These are phyloP conservation scores for Dendrobium chrysotoxum DNA, from an alignment of 106 monocot genomes.

Conservation along the genomic window DNA sequence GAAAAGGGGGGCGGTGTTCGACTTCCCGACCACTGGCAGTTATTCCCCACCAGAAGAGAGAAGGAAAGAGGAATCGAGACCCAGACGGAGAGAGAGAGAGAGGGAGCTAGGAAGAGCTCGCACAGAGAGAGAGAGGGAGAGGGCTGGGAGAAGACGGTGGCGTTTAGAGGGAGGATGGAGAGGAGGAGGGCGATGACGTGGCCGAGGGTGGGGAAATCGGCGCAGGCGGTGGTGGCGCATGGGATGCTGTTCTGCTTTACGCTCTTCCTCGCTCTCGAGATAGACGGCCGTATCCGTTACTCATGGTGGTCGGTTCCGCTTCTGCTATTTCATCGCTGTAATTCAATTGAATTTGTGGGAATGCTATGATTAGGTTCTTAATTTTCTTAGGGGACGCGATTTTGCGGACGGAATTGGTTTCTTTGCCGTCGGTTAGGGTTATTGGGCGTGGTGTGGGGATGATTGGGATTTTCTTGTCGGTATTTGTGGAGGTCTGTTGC, in stretches of 20 bases:
- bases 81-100: too few species aligned
- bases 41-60: not conserved
- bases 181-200: slow-evolving; percentile 60
- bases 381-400: too few species aligned
- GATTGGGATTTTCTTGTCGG: too few species aligned
- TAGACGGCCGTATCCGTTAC: slow-evolving; percentile 31
- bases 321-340: not conserved
- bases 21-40: not conserved
- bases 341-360: not conserved
- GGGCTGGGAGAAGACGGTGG: not conserved
- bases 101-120: not conserved
- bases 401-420: too few species aligned
- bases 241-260: slow-evolving; percentile 66
- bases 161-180: slow-evolving; percentile 16
- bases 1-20: not conserved
- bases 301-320: slow-evolving; percentile 74
- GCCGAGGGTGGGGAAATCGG: slow-evolving; percentile 60
- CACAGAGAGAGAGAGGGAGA: not conserved
- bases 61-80: too few species aligned
- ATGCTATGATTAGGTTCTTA: too few species aligned
- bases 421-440: too few species aligned
- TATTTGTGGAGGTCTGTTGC: too few species aligned
- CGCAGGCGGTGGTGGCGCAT: slow-evolving; percentile 64
- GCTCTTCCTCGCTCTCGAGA: slow-evolving; percentile 61
- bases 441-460: too few species aligned